Evolutionary conservation across 2,329 filamentous ascomycete genomes (phyloP).

Genomic region (Cadophora malorum): DNA sequence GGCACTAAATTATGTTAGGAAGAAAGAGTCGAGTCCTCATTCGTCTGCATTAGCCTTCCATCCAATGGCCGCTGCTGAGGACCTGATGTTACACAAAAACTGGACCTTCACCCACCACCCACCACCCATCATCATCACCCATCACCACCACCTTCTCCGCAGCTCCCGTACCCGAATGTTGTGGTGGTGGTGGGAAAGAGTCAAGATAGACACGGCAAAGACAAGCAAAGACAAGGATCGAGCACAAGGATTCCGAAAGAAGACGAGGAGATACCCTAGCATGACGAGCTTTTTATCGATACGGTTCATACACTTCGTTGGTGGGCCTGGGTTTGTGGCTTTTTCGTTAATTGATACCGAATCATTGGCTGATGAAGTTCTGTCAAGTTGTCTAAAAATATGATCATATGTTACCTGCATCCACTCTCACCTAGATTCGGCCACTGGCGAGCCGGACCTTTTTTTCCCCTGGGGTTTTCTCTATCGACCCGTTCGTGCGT

Average conservation of each 20-base stretch:
- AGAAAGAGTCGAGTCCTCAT: too few relatives aligned
- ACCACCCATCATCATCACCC: too few relatives aligned
- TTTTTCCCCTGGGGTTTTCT: neutral
- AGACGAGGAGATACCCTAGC: neutral
- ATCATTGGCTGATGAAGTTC: neutral
- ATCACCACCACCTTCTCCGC: neutral
- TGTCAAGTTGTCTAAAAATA: slow-evolving; percentile 4
- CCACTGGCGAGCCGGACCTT: neutral
- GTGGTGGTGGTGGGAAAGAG: too few relatives aligned
- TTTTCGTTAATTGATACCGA: neutral
- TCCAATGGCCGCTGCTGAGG: neutral
- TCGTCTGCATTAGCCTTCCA: too few relatives aligned
- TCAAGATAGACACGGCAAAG: neutral
- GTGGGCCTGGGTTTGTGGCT: neutral
- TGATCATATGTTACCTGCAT: neutral
- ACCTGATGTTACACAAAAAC: neutral
- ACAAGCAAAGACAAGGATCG: slow-evolving; percentile 1
- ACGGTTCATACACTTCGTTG: neutral
- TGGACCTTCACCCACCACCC: neutral
- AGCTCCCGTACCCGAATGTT: too few relatives aligned
- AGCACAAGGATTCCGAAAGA: neutral
- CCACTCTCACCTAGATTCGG: neutral
- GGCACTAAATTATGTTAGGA: too few relatives aligned
- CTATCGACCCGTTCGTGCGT: neutral
- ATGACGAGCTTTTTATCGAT: neutral